Percentiles rank a stretch among this genome's conserved stretches.
Evolutionary conservation across 1,284 basidiomycete species (phyloP).

Genomic region (Pyrrhoderma lamaoense): DNA sequence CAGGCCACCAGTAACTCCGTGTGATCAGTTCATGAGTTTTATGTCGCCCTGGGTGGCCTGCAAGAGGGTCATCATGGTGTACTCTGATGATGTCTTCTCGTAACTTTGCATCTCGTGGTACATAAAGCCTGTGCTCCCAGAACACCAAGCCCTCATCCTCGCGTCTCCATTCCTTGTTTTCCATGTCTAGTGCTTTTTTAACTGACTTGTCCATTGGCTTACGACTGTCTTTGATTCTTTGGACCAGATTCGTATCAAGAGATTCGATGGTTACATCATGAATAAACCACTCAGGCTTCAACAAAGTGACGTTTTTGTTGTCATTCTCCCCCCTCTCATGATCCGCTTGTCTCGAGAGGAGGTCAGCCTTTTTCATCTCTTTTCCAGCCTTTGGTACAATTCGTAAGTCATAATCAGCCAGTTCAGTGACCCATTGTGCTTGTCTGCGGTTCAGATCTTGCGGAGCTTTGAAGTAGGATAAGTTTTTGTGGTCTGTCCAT

Average conservation of each 20-base stretch:
- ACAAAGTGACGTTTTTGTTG: neutral
- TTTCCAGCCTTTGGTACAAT: too few species aligned
- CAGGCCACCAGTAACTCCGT: constrained; percentile 20
- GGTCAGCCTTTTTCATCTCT: too few species aligned
- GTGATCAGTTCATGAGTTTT: constrained; percentile 15
- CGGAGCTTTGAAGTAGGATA: constrained; percentile 24
- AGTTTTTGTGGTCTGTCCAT: constrained; percentile 29
- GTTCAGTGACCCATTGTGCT: too few species aligned
- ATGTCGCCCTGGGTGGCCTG: constrained; percentile 17
- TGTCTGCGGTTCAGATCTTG: too few species aligned
- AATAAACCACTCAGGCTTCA: neutral
- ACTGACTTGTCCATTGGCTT: too few species aligned
- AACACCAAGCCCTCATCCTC: constrained; percentile 1
- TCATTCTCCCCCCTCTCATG: constrained; percentile 5
- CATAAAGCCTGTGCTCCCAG: constrained; percentile 13
- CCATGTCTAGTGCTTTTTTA: neutral
- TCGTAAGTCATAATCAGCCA: too few species aligned
- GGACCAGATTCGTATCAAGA: too few species aligned
- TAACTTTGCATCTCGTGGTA: constrained; percentile 7
- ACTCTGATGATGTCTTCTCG: constrained; percentile 7
- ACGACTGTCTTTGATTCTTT: too few species aligned
- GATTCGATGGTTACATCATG: too few species aligned
- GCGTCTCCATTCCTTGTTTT: constrained; percentile 1
- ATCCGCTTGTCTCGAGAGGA: constrained; percentile 28
- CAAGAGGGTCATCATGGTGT: constrained; percentile 12